Evolutionary conservation across 164 flowering plant genomes (phyloP).

Genomic region (Berberis thunbergii): DNA sequence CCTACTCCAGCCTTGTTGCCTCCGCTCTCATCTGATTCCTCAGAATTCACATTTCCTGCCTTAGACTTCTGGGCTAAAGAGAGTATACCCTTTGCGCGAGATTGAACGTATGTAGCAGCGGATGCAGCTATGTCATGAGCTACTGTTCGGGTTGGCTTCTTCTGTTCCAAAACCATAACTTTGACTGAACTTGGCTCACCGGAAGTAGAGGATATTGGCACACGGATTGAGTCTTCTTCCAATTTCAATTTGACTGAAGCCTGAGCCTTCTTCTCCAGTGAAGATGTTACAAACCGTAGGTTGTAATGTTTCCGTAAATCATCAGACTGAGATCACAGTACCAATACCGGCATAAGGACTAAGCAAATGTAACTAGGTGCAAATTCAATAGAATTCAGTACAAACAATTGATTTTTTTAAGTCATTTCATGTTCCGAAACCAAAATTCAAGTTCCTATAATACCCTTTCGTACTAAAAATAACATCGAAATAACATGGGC

Average conservation of each 20-base stretch:
- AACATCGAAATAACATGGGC: background rate
- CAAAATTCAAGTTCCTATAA: no score
- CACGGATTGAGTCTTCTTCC: constrained; percentile 31
- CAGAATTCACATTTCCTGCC: background rate
- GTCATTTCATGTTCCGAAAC: background rate
- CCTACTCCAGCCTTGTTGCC: constrained; percentile 20
- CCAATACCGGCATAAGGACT: background rate
- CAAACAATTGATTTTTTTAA: background rate
- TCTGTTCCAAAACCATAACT: constrained; percentile 11
- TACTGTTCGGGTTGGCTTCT: constrained; percentile 24
- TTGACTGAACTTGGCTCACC: constrained; percentile 8
- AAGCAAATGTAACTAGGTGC: background rate
- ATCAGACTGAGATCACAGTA: constrained; percentile 24
- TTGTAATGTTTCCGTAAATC: constrained; percentile 47
- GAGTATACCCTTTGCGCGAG: no score
- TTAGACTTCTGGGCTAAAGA: constrained; percentile 17
- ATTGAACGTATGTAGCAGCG: constrained; percentile 32
- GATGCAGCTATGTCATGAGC: constrained; percentile 83
- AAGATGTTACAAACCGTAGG: constrained; percentile 67
- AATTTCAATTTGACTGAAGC: constrained; percentile 43
- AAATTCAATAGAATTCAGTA: background rate
- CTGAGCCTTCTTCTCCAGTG: constrained; percentile 73
- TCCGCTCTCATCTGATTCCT: background rate
- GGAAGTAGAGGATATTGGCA: constrained; percentile 13
- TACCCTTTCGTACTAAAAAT: background rate